Conservation (phyloP, 1,284 basidiomycete genomes). For the Sanghuangporus baumii region DNA sequence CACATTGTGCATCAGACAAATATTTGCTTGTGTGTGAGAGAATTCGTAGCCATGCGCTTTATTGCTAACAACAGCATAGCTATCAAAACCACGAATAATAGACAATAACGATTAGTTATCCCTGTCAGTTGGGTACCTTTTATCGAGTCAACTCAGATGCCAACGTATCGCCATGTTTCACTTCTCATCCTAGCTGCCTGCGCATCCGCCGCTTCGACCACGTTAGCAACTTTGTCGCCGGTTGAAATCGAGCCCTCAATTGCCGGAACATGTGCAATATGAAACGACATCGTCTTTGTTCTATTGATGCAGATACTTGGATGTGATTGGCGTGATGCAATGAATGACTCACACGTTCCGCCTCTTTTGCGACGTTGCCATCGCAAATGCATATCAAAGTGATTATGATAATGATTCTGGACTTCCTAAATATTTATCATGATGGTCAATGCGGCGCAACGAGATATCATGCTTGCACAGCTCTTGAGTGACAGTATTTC, state of each 20-base stretch:
- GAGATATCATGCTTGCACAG: no score
- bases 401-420: no score
- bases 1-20: no score
- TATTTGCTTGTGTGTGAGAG: no score
- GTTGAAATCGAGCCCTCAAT: no score
- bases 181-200: no score
- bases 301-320: neutral
- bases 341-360: neutral
- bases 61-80: neutral
- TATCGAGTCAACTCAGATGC: neutral
- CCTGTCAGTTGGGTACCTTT: neutral
- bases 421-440: no score
- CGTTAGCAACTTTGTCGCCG: neutral
- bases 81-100: neutral
- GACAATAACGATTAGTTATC: neutral
- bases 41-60: no score
- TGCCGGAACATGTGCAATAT: neutral
- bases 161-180: no score
- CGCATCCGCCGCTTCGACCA: neutral
- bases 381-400: neutral
- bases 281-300: neutral
- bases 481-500: no score
- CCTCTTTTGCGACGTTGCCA: neutral
- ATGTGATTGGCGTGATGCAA: neutral
- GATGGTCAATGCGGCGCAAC: no score